Percentiles rank a stretch among this genome's conserved stretches.
phyloP scores from a whole-genome alignment of 2,329 filamentous ascomycete genomes.

The Didymella lethalis region DNA sequence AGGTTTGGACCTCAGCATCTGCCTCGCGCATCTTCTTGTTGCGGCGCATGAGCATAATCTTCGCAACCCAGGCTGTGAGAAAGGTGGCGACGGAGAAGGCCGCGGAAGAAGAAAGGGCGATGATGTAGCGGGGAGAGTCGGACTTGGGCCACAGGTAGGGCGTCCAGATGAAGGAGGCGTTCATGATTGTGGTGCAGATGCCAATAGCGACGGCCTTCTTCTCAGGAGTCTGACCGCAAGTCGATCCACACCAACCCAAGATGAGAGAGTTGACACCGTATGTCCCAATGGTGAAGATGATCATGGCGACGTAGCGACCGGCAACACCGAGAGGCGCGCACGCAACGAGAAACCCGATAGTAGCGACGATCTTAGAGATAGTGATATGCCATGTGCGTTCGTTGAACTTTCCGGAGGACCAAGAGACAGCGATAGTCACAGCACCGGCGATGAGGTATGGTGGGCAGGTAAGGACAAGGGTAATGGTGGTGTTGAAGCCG shows the following conservation, averaged over 20 bases:
- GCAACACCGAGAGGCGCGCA: constrained; percentile 65
- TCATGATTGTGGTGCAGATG: constrained; percentile 56
- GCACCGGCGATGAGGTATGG: constrained; percentile 61
- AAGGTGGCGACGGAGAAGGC: constrained; percentile 45
- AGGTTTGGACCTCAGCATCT: constrained; percentile 36
- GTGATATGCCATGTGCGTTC: constrained; percentile 75
- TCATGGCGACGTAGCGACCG: constrained; percentile 74
- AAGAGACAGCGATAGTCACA: constrained; percentile 70
- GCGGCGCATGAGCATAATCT: constrained; percentile 40
- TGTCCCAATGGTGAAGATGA: constrained; percentile 54
- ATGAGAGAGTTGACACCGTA: constrained; percentile 54
- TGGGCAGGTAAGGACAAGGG: constrained; percentile 58
- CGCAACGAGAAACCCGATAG: constrained; percentile 71
- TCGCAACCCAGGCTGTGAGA: constrained; percentile 43
- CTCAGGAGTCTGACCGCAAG: constrained; percentile 56
- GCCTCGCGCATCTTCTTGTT: constrained; percentile 44
- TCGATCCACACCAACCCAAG: constrained; percentile 55
- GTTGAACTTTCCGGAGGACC: constrained; percentile 74
- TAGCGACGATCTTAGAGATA: constrained; percentile 67
- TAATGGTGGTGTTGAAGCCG: constrained; percentile 63
- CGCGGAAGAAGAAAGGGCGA: constrained; percentile 43
- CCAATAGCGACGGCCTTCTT: constrained; percentile 57
- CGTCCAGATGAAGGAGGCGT: constrained; percentile 54
- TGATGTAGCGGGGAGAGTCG: constrained; percentile 42
- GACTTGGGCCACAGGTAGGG: constrained; percentile 47